Evolutionary conservation across 441 rosid species (phyloP).

Genomic region (Pelargonium citronellum): DNA sequence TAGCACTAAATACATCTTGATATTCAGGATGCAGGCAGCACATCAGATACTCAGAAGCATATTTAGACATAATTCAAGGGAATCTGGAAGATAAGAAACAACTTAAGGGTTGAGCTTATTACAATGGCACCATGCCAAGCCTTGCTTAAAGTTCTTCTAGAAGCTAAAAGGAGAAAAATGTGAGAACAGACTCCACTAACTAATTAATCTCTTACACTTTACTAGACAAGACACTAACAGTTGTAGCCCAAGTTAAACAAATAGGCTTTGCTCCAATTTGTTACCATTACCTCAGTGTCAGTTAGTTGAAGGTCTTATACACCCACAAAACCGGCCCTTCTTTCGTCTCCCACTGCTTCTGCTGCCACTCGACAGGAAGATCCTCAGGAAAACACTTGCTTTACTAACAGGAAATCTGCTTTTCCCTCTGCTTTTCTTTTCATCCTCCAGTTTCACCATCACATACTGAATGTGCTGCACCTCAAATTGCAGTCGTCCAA

Average conservation of each 20-base stretch:
- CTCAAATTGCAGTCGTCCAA: constrained; percentile 61
- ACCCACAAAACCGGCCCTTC: constrained; percentile 70
- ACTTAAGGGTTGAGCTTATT: too few relatives aligned
- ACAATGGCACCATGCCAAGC: too few relatives aligned
- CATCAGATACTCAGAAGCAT: too few relatives aligned
- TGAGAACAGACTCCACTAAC: constrained; percentile 18
- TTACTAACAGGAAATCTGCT: constrained; percentile 42
- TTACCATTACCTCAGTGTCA: constrained; percentile 27
- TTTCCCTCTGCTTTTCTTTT: constrained; percentile 46
- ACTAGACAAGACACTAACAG: constrained; percentile 3
- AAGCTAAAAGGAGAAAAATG: too few relatives aligned
- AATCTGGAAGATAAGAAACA: too few relatives aligned
- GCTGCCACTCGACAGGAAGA: constrained; percentile 54
- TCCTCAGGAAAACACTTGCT: constrained; percentile 59
- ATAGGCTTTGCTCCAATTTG: background rate
- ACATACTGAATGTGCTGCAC: constrained; percentile 58
- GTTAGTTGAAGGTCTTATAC: constrained; percentile 36
- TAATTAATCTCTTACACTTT: constrained; percentile 10
- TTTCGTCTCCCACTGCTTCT: constrained; percentile 40
- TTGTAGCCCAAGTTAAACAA: constrained; percentile 1
- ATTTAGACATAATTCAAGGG: too few relatives aligned
- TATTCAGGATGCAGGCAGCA: too few relatives aligned
- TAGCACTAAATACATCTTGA: too few relatives aligned
- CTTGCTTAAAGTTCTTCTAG: too few relatives aligned
- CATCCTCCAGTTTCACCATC: constrained; percentile 69